Evolutionary conservation across 495 filamentous ascomycete genomes (phyloP), one percentile per base, ranked within the genome.

Genomic region (Tuber borchii): DNA sequence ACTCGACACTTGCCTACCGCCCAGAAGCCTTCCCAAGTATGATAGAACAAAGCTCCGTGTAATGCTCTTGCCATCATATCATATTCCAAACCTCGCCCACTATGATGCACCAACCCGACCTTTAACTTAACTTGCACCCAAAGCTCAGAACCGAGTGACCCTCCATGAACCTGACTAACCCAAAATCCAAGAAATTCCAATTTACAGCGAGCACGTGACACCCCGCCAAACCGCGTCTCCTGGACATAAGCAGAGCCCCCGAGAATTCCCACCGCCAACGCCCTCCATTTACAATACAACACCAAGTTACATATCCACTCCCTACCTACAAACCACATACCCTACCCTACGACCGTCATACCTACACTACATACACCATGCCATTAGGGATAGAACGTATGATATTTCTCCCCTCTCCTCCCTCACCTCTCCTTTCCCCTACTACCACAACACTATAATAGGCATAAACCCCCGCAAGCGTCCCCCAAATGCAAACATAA

Each of bases 401-500:
- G 34, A 37, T 37, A 37, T n/a, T 56, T 56, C 20, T 9, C 51
- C 10, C n/a, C 51, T 22, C 48, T 22, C 2, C 19, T 22, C 12
- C 48, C 48, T 1, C 22, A n/a, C n/a, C 51, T n/a, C n/a, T 6
- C 51, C 26, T 2, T 10, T 0, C 16, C 14, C n/a, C n/a, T 10
- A 56, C 4, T 34, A 34, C 56, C 26, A 19, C 34, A 20, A 40
- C 40, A 12, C 1, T n/a, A n/a, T n/a, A n/a, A n/a, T 48, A 81
- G 79, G 79, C 31, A 83, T 93, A 73, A 93, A 93, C 81, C 88
- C 87, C 76, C 90, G 87, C 74, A 86, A 85, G 40, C 87, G 88
- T 61, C 87, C 88, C 51, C 91, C 91, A 44, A 93, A 93, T 80
- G 87, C 87, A 51, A 87, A 87, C 74, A 91, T 93, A 80, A 87